Evolutionary conservation across 768 basidiomycete genomes (phyloP).

Genomic region (Cystoderma amianthinum): DNA sequence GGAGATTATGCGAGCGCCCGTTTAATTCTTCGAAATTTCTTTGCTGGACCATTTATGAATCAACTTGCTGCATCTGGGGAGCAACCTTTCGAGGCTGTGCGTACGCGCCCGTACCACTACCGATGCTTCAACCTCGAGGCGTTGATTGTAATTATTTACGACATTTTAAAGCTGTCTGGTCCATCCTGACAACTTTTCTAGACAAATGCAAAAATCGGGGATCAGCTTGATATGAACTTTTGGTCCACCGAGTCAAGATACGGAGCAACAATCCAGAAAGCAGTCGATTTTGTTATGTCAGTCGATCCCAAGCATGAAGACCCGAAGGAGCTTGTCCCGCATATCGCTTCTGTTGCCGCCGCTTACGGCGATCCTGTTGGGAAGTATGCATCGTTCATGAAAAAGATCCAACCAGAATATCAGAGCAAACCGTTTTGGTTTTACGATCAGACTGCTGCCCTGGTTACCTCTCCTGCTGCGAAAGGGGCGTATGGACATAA

Average conservation of each 20-base stretch:
- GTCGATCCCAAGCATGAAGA: conserved; percentile 34
- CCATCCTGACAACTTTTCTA: too few relatives aligned
- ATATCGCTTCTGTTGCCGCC: conserved; percentile 43
- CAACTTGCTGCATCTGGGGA: conserved; percentile 48
- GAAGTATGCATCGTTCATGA: conserved; percentile 38
- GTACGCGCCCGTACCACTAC: conserved; percentile 51
- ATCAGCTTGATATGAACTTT: conserved; percentile 39
- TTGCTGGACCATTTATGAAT: conserved; percentile 30
- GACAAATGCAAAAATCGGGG: conserved; percentile 48
- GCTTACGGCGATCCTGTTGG: conserved; percentile 48
- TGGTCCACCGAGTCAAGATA: conserved; percentile 41
- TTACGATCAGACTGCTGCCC: conserved; percentile 37
- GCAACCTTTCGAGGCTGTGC: conserved; percentile 50
- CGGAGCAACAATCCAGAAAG: conserved; percentile 45
- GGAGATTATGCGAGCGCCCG: conserved; percentile 35
- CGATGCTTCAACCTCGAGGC: conserved; percentile 54
- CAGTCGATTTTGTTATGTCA: conserved; percentile 39
- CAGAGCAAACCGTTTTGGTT: conserved; percentile 34
- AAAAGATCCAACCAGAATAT: conserved; percentile 23
- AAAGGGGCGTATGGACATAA: conserved; percentile 7
- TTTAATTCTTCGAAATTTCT: conserved; percentile 30
- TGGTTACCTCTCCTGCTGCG: conserved; percentile 27
- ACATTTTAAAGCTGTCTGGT: too few relatives aligned
- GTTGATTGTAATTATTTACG: conserved; percentile 35
- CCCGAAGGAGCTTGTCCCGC: conserved; percentile 32